Conservation (phyloP, 1,284 basidiomycete species). For the Ceratobasidium papillatum region DNA sequence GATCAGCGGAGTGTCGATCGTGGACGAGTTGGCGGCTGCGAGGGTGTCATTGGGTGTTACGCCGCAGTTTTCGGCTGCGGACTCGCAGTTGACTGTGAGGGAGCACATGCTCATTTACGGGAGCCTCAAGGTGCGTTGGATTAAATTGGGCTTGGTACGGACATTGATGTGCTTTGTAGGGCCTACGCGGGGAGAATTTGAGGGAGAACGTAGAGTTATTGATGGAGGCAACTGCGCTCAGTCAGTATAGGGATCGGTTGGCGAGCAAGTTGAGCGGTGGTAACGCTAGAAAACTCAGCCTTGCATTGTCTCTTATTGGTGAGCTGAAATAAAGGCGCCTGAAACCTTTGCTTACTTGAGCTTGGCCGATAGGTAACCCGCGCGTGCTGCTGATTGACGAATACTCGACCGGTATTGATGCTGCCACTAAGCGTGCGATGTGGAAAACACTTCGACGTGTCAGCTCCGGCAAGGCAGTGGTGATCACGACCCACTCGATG, state of each 20-base stretch:
- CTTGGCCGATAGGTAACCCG: slow-evolving; percentile 66
- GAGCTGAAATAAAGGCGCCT: slow-evolving; percentile 41
- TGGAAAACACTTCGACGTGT: slow-evolving; percentile 76
- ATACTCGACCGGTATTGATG: slow-evolving; percentile 83
- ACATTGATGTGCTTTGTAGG: slow-evolving; percentile 59
- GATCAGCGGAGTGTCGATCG: slow-evolving; percentile 70
- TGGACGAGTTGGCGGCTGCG: slow-evolving; percentile 66
- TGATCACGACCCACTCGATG: slow-evolving; percentile 72
- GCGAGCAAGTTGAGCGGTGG: slow-evolving; percentile 80
- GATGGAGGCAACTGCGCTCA: slow-evolving; percentile 65
- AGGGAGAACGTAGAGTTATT: slow-evolving; percentile 64
- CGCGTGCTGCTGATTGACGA: slow-evolving; percentile 82
- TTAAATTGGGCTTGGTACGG: slow-evolving; percentile 48
- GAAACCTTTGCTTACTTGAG: not conserved
- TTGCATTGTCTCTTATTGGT: slow-evolving; percentile 83
- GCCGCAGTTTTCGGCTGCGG: slow-evolving; percentile 85
- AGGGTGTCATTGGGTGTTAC: slow-evolving; percentile 77
- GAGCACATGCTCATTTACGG: slow-evolving; percentile 68
- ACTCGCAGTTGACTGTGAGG: slow-evolving; percentile 75
- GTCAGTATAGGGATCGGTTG: slow-evolving; percentile 70
- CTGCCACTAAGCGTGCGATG: slow-evolving; percentile 84
- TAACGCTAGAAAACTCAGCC: slow-evolving; percentile 79
- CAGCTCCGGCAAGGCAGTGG: slow-evolving; percentile 65
- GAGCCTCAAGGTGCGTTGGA: slow-evolving; percentile 47
- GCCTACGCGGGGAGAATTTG: slow-evolving; percentile 65